Evolutionary conservation across 805 yeast genomes (phyloP).

Genomic region (Candida insectalens): DNA sequence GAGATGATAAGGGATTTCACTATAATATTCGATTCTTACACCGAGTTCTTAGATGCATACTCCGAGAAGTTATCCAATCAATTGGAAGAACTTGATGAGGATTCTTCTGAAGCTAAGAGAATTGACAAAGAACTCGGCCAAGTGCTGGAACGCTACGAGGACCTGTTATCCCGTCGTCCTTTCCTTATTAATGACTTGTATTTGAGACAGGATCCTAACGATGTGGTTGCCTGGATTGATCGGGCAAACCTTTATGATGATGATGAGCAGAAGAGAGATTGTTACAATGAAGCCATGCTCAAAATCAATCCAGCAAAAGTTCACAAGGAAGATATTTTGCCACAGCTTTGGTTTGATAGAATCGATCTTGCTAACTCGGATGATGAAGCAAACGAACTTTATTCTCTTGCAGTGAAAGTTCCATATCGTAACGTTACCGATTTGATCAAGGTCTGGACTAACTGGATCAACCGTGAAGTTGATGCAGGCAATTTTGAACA

Average conservation of each 20-base stretch:
- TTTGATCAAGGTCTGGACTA: slow-evolving; percentile 57
- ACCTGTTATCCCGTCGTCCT: slow-evolving; percentile 45
- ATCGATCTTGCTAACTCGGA: slow-evolving; percentile 49
- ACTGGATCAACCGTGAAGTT: slow-evolving; percentile 66
- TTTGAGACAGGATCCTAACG: slow-evolving; percentile 50
- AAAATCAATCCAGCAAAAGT: slow-evolving; percentile 53
- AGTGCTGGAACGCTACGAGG: slow-evolving; percentile 39
- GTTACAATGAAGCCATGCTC: slow-evolving; percentile 58
- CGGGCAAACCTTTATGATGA: slow-evolving; percentile 41
- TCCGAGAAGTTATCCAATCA: slow-evolving; percentile 25
- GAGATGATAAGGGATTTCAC: slow-evolving; percentile 53
- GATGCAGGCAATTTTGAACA: slow-evolving; percentile 34
- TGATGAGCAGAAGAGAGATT: slow-evolving; percentile 34
- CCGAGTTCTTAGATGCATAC: slow-evolving; percentile 48
- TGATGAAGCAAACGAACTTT: slow-evolving; percentile 43
- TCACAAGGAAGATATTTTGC: slow-evolving; percentile 30
- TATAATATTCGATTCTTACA: slow-evolving; percentile 48
- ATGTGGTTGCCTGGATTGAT: slow-evolving; percentile 60
- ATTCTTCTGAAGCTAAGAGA: slow-evolving; percentile 9
- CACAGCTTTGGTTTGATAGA: slow-evolving; percentile 61
- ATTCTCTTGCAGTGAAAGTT: slow-evolving; percentile 52
- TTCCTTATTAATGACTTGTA: slow-evolving; percentile 57
- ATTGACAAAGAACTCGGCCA: slow-evolving; percentile 30
- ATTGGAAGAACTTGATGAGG: slow-evolving; percentile 9
- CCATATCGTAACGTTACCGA: slow-evolving; percentile 58